Evolutionary conservation across 1,284 basidiomycete species (phyloP), one percentile per base, ranked within the genome.

Genomic region (Leucoagaricus sp.): DNA sequence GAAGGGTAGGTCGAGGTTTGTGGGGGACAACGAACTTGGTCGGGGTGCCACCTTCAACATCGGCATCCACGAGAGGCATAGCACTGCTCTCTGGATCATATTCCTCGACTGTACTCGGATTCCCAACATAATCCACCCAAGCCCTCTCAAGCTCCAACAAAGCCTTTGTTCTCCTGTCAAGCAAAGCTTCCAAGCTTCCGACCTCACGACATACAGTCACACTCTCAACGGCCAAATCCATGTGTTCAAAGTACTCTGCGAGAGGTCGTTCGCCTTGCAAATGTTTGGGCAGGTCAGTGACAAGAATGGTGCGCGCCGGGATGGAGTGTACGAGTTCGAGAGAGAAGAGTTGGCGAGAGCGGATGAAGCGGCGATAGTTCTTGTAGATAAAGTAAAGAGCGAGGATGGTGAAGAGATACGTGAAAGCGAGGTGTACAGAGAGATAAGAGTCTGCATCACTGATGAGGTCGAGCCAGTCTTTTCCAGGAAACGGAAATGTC

Each of bases 321-420:
- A 98, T 93, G 9, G 93, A 94, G 67, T 97, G 93, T 10, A 96
- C 94, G 25, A 98, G 84, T 69, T 97, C 94, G 38, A 98, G 80
- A 0, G 93, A 93, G 73, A 95, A 98, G 7, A 96, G 82, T 68
- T 99, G 96, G 1, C 96, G 85, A 2, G 93, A 86, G n/a, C 88
- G 88, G 55, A 98, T 84, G 74, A 96, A 99, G 19, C 89, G 85
- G 46, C 86, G 81, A 69, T 96, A 98, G 69, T 96, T 96, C 63
- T 86, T 84, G 77, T 94, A 89, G 52, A 97, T 85, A 73, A 92
- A 92, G 57, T 85, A 86, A 60, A 98, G 83, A 0, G 93, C 84
- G 51, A 98, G 83, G 47, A 87, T 67, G 1, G 95, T 95, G 79
- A 98, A 96, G 49, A 96, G 75, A 73, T 96, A 98, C 2, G 95